Evolutionary conservation across 2,329 filamentous ascomycete species (phyloP).

Genomic region (Epichloe coenophiala): DNA sequence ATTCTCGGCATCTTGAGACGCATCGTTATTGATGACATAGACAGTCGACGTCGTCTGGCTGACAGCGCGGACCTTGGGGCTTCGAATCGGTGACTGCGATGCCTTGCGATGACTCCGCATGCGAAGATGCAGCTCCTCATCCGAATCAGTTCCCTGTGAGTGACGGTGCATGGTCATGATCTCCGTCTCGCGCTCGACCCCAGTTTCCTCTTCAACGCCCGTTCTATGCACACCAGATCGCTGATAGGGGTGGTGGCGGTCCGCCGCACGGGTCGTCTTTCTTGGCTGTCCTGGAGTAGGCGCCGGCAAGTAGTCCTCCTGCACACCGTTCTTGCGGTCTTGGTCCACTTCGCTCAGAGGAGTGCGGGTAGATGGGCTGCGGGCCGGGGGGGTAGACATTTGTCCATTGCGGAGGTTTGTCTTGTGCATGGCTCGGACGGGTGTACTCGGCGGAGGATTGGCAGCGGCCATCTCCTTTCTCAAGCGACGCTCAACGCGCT

Average conservation of each 20-base stretch:
- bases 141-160: conserved; percentile 54
- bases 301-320: conserved; percentile 85
- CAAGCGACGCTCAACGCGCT: conserved; percentile 60
- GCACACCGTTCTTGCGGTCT: conserved; percentile 55
- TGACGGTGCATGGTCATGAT: conserved; percentile 46
- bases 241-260: conserved; percentile 62
- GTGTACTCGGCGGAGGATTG: conserved; percentile 41
- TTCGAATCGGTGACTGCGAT: conserved; percentile 47
- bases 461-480: conserved; percentile 43
- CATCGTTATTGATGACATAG: conserved; percentile 51
- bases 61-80: conserved; percentile 53
- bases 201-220: conserved; percentile 35
- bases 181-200: conserved; percentile 45
- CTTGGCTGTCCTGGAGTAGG: conserved; percentile 92
- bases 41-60: conserved; percentile 65
- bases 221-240: conserved; percentile 34
- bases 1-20: conserved; percentile 60
- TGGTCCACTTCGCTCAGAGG: conserved; percentile 90
- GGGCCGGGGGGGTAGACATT: conserved; percentile 73
- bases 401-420: conserved; percentile 48
- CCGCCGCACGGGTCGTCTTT: conserved; percentile 66
- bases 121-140: conserved; percentile 72
- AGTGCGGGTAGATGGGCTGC: conserved; percentile 58
- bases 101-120: conserved; percentile 54
- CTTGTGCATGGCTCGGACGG: conserved; percentile 48